Conservation (phyloP, 345 rosid genomes). For the Eucalyptus grandis region DNA sequence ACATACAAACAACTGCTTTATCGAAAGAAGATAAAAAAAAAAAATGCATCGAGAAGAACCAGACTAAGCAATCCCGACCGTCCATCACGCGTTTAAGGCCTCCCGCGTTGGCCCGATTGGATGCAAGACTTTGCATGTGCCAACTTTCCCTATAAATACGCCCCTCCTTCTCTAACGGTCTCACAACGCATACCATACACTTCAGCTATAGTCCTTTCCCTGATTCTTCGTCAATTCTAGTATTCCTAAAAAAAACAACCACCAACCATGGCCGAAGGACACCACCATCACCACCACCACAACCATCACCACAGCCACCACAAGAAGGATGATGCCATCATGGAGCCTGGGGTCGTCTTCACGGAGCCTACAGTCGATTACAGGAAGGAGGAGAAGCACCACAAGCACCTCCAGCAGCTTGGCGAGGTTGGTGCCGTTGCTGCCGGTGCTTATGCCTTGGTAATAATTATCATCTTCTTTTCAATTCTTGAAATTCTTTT, state of each 20-base stretch:
- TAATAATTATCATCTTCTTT: not conserved
- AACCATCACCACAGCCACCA: not conserved
- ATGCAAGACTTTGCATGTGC: not conserved
- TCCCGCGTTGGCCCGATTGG: not conserved
- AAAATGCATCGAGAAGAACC: not conserved
- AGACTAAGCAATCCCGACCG: not conserved
- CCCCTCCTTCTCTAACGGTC: not conserved
- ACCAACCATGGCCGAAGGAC: conserved; percentile 25
- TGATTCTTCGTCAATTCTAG: not conserved
- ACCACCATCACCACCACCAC: conserved; percentile 14
- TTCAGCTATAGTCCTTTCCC: not conserved
- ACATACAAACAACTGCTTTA: no score
- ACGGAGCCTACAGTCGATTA: conserved; percentile 1
- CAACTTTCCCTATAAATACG: not conserved
- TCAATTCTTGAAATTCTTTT: not conserved
- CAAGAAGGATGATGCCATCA: conserved; percentile 6
- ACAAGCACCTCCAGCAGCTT: conserved; percentile 37
- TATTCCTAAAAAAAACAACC: not conserved
- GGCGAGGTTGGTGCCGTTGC: conserved; percentile 24
- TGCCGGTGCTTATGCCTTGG: conserved; percentile 44
- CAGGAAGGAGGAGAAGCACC: conserved; percentile 50
- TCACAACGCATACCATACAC: not conserved
- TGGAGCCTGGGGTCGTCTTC: no score
- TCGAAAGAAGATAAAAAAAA: not conserved
- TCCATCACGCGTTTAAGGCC: not conserved